Percentiles rank a stretch among this genome's conserved stretches.
These are phyloP conservation scores for Oleoguttula mirabilis DNA, from an alignment of 495 filamentous ascomycete genomes.

Conservation along the genomic window DNA sequence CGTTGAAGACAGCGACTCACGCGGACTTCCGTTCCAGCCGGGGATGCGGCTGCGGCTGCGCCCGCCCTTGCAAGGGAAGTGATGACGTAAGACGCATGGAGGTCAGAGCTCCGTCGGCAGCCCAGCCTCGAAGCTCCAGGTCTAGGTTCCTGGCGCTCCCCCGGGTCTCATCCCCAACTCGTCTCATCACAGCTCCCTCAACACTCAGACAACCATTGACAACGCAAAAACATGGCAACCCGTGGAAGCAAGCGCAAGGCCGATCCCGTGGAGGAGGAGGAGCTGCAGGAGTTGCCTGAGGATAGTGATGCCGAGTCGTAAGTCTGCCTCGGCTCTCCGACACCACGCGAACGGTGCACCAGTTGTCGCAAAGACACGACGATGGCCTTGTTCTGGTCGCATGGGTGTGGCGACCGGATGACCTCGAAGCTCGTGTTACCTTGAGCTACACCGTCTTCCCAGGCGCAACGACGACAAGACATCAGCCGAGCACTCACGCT, in stretches of 20 bases:
- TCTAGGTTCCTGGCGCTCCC: not conserved
- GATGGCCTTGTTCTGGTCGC: not conserved
- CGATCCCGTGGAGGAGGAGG: conserved; percentile 7
- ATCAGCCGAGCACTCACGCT: not conserved
- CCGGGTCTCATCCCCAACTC: not conserved
- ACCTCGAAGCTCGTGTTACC: not conserved
- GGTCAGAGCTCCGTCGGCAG: no score
- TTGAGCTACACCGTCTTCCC: not conserved
- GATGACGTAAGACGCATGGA: no score
- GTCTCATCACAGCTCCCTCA: not conserved
- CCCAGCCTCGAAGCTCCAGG: no score
- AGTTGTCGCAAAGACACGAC: not conserved
- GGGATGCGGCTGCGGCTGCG: no score
- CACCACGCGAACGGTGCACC: not conserved
- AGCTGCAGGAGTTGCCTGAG: conserved; percentile 9
- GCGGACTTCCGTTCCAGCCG: no score
- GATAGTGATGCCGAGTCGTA: conserved; percentile 1
- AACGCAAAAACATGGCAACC: conserved; percentile 1
- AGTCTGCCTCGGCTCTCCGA: not conserved
- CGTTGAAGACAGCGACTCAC: no score
- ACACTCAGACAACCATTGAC: not conserved
- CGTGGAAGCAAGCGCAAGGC: conserved; percentile 11
- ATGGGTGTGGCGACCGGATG: not conserved
- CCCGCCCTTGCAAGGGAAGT: not conserved
- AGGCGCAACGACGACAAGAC: no score